These are phyloP conservation scores for sunflower (Helianthus annuus) DNA, from an alignment of 129 eudicot genomes.

Conservation along the genomic window HanXRQr2.0-SUNRISE NC_035437.2:29686326-29686825, in stretches of 20 bases:
- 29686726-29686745: conserved; percentile 67
- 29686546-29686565: conserved; percentile 65
- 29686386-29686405: conserved; percentile 85
- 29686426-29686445: conserved; percentile 74
- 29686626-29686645: conserved; percentile 18
- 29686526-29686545: conserved; percentile 95
- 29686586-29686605: conserved; percentile 38
- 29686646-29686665: conserved; percentile 46
- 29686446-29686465: conserved; percentile 53
- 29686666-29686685: conserved; percentile 96
- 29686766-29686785: conserved; percentile 68
- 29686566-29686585: conserved; percentile 23
- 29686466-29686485: conserved; percentile 89
- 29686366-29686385: conserved; percentile 86
- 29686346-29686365: conserved; percentile 64
- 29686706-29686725: conserved; percentile 70
- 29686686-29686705: conserved; percentile 97
- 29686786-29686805: conserved; percentile 55
- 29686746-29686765: conserved; percentile 61
- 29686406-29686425: conserved; percentile 83
- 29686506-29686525: conserved; percentile 36
- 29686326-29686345: conserved; percentile 79
- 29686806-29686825: conserved; percentile 2
- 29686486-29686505: conserved; percentile 22
- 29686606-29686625: conserved; percentile 38